Evolutionary conservation across 1,284 basidiomycete species (phyloP).

Genomic region (Pseudozyma hubeiensis): DNA sequence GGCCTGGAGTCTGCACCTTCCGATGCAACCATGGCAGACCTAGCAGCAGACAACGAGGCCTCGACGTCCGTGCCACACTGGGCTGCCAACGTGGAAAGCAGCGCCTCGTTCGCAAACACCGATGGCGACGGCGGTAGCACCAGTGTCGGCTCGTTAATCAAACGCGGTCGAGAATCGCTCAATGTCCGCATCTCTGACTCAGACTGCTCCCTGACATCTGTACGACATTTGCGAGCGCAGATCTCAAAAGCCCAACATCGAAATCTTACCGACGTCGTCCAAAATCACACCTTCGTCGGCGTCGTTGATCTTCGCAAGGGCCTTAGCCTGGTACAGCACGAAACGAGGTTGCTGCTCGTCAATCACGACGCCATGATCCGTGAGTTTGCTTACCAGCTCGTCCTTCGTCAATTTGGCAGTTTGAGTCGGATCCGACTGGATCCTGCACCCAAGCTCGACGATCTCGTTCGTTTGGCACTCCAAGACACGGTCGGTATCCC

Average conservation of each 20-base stretch:
- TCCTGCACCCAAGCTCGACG: conserved; percentile 80
- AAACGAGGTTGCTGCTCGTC: conserved; percentile 87
- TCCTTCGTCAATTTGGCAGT: conserved; percentile 89
- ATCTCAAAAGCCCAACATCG: conserved; percentile 76
- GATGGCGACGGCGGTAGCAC: not conserved
- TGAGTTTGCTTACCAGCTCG: conserved; percentile 95
- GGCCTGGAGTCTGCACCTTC: conserved; percentile 1
- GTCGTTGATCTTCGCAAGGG: conserved; percentile 83
- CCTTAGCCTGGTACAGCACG: conserved; percentile 86
- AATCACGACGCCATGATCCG: conserved; percentile 78
- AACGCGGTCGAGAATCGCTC: conserved; percentile 20
- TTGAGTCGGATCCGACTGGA: conserved; percentile 81
- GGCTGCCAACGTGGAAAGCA: not conserved
- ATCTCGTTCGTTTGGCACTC: conserved; percentile 82
- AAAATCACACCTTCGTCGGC: conserved; percentile 91
- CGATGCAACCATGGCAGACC: conserved; percentile 6
- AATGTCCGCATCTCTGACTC: conserved; percentile 78
- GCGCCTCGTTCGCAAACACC: not conserved
- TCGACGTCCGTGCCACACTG: not conserved
- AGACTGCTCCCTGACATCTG: conserved; percentile 82
- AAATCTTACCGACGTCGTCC: conserved; percentile 86
- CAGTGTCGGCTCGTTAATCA: not conserved
- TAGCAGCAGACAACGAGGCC: conserved; percentile 2
- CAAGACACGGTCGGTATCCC: conserved; percentile 74
- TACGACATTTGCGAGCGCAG: conserved; percentile 77